Evolutionary conservation across 2,329 filamentous ascomycete species (phyloP), one percentile per base, ranked within the genome.

Genomic region (Amphichorda felina): DNA sequence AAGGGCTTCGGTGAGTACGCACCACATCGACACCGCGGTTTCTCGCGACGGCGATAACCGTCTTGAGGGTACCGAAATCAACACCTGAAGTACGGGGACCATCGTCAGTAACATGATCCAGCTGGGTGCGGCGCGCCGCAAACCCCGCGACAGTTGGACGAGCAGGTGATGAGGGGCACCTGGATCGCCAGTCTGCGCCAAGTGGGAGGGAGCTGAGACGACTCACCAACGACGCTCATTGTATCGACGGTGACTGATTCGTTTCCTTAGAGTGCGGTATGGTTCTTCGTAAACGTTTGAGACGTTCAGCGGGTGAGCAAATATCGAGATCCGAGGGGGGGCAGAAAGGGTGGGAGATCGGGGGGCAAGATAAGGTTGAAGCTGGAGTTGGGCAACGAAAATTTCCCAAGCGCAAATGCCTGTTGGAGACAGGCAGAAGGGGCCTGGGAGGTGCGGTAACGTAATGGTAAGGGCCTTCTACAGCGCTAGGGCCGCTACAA

Each of bases 21-120:
- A 94, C 87, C 60, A 98, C 91, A 72, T 98, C 91, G 62, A 98
- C 91, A 68, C 91, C 91, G 61, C 93, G 88, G 66, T 96, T 96
- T 62, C 91, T 79, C 58, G 91, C 91, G 63, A 96, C 89, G 60
- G 89, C 89, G 65, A 96, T 83, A 57, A 94, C 88, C 60, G 89
- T 94, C 75, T 93, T 94, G 61, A 94, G 79, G 49, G 86, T 86
- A 69, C 89, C 89, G 68, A 96, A 81, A 75, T 96, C 89, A 64
- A 94, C 77, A 64, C 87, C 87, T 75, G 37, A 37, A 36, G 39
- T 33, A 28, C 14, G 33, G 15, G 3, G 10, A 36, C 27, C 13
- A 11, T 8, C 13, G 14, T 18, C 16, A 18, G 29, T 22, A 9
- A 4, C 4, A 29, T n/a, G n/a, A n/a, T n/a, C 15, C 27, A 13